phyloP scores from a whole-genome alignment of 176 grass and related monocot species.

The Sorghum bicolor region DNA sequence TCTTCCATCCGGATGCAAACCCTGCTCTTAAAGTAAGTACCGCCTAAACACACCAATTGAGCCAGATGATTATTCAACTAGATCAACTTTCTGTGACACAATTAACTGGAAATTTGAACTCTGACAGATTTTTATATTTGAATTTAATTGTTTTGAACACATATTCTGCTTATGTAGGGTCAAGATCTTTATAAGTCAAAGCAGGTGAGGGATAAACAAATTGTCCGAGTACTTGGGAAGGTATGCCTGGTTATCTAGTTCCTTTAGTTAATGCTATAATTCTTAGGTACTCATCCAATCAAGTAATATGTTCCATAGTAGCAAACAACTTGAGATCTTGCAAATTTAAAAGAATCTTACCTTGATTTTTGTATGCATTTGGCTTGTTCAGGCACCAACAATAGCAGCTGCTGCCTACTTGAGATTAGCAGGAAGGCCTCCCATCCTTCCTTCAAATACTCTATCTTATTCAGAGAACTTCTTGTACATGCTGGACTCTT shows the following conservation, averaged over 20 bases:
- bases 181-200: conserved; percentile 93
- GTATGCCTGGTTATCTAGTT: conserved; percentile 36
- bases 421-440: conserved; percentile 87
- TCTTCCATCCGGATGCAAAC: conserved; percentile 99
- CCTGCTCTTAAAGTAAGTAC: conserved; percentile 88
- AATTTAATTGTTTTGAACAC: conserved; percentile 25
- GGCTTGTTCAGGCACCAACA: conserved; percentile 52
- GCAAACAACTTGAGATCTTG: background rate
- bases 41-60: background rate
- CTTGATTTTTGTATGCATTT: background rate
- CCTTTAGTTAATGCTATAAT: background rate
- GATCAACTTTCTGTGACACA: background rate
- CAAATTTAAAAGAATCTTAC: conserved; percentile 1
- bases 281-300: background rate
- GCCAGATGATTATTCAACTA: background rate
- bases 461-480: conserved; percentile 98
- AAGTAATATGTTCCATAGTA: background rate
- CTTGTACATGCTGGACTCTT: conserved; percentile 90
- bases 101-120: background rate
- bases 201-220: conserved; percentile 93
- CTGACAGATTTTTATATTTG: background rate
- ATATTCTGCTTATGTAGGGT: conserved; percentile 51
- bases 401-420: conserved; percentile 97
- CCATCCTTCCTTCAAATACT: conserved; percentile 71
- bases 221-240: conserved; percentile 93